phyloP scores from a whole-genome alignment of 495 filamentous ascomycete species.

The Melanomma pulvis-pyrius region DNA sequence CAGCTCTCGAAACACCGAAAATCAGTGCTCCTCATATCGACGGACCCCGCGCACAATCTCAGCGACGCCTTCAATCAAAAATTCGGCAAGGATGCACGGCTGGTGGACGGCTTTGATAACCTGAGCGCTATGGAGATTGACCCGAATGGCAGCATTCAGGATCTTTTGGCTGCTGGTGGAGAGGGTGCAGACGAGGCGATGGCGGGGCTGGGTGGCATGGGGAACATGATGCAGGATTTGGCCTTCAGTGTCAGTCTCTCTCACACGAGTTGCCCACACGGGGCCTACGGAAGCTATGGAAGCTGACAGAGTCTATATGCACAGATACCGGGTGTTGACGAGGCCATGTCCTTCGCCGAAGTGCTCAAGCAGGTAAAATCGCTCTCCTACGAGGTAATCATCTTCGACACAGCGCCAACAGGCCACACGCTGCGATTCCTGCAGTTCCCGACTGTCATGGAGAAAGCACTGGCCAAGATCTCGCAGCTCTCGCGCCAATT shows the following conservation, averaged over 20 bases:
- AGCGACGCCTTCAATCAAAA: constrained; percentile 98
- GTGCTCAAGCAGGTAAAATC: constrained; percentile 99
- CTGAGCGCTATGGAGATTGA: constrained; percentile 99
- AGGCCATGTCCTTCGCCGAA: constrained; percentile 99
- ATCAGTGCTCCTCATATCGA: constrained; percentile 95
- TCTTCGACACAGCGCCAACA: constrained; percentile 99
- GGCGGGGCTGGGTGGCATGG: constrained; percentile 64
- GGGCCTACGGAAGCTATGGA: neutral
- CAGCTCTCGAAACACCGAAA: constrained; percentile 96
- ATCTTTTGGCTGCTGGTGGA: constrained; percentile 79
- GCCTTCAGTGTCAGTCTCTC: constrained; percentile 64
- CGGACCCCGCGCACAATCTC: constrained; percentile 97
- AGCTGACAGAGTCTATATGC: constrained; percentile 22
- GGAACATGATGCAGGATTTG: constrained; percentile 74
- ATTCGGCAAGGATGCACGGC: constrained; percentile 96
- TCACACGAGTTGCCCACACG: neutral
- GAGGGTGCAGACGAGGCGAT: constrained; percentile 71
- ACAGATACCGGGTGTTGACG: constrained; percentile 96
- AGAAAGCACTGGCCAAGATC: constrained; percentile 96
- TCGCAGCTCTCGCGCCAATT: constrained; percentile 93
- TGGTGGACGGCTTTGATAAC: constrained; percentile 89
- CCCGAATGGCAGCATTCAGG: constrained; percentile 96
- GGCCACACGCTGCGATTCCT: constrained; percentile 98
- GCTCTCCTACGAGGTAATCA: constrained; percentile 97
- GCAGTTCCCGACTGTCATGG: constrained; percentile 96